Conservation (phyloP, 2,329 filamentous ascomycete genomes). For the Colletotrichum abscissum region DNA sequence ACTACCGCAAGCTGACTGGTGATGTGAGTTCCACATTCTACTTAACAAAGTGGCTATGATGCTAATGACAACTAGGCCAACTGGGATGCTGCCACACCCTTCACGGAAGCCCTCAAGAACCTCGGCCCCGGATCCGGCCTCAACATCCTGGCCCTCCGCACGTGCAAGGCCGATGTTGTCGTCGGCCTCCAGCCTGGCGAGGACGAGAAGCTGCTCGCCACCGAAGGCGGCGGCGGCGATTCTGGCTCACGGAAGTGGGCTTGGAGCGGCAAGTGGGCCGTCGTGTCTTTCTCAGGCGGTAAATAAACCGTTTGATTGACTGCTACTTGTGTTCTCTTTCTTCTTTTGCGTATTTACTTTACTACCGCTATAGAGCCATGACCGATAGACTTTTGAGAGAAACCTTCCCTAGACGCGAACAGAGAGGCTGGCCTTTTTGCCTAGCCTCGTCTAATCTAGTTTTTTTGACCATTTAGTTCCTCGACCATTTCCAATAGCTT, state of each 20-base stretch:
- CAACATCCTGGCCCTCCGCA: conserved; percentile 87
- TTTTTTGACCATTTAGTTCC: not conserved
- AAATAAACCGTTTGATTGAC: conserved; percentile 21
- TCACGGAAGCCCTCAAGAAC: conserved; percentile 85
- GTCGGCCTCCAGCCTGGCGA: conserved; percentile 85
- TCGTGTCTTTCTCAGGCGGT: conserved; percentile 77
- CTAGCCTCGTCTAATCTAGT: not conserved
- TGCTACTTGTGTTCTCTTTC: not conserved
- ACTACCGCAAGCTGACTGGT: conserved; percentile 91
- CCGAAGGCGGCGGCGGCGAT: conserved; percentile 77
- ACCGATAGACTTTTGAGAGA: conserved; percentile 4
- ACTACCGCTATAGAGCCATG: not conserved
- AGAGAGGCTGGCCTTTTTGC: not conserved
- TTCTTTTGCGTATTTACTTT: not conserved
- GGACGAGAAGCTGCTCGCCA: conserved; percentile 81
- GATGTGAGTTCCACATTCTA: conserved; percentile 71
- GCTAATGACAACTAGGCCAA: conserved; percentile 61
- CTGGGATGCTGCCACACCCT: conserved; percentile 91
- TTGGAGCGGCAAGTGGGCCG: conserved; percentile 96
- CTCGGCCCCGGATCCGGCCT: conserved; percentile 84
- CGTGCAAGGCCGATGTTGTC: conserved; percentile 96
- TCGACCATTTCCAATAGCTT: too few relatives aligned
- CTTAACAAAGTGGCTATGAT: too few relatives aligned
- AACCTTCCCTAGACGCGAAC: not conserved
- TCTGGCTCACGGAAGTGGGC: conserved; percentile 84